These are phyloP conservation scores for Corymbia maculata DNA, from an alignment of 345 rosid species.

Conservation along the genomic window DNA sequence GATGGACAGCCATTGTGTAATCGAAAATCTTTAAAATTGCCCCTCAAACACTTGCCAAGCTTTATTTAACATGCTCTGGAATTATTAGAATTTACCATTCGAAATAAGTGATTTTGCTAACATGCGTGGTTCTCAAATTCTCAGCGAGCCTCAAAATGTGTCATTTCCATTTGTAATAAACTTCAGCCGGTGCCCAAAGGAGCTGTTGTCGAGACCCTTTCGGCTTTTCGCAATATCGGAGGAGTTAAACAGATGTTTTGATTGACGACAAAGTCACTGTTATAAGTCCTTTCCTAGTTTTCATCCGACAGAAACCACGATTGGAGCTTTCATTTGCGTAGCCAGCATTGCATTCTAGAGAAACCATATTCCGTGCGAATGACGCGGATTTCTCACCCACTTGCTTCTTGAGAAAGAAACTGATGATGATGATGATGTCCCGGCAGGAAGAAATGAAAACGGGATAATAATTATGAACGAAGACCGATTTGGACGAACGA, in stretches of 20 bases:
- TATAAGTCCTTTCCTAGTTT: background rate
- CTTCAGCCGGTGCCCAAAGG: background rate
- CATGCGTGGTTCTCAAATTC: background rate
- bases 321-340: background rate
- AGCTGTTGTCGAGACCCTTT: background rate
- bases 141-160: background rate
- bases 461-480: background rate
- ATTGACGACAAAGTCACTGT: background rate
- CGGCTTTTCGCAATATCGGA: background rate
- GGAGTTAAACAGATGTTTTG: background rate
- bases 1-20: background rate
- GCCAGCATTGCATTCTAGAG: background rate
- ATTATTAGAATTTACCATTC: background rate
- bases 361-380: background rate
- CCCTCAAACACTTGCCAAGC: background rate
- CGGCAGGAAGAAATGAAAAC: background rate
- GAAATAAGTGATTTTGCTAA: background rate
- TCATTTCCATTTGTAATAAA: background rate
- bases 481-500: background rate
- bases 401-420: background rate
- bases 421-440: background rate
- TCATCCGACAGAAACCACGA: background rate
- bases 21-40: background rate
- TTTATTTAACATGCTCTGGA: background rate
- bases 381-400: background rate